These are phyloP conservation scores for Aureobasidium musti DNA, from an alignment of 2,329 filamentous ascomycete genomes.

Conservation along the genomic window DNA sequence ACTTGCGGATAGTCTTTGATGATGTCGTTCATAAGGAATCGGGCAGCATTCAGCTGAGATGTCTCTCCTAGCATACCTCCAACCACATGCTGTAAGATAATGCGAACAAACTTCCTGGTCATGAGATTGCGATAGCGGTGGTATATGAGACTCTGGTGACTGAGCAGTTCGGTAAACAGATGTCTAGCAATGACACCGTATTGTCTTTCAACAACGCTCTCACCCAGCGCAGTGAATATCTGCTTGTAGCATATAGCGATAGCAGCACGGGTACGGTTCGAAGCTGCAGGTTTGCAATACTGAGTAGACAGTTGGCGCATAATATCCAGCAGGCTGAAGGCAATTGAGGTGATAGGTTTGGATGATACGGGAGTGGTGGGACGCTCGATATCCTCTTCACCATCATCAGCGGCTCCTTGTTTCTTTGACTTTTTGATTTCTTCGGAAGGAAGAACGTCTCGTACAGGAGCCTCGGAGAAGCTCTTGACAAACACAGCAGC, in stretches of 20 bases:
- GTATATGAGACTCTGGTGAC: slow-evolving; percentile 71
- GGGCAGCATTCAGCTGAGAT: slow-evolving; percentile 80
- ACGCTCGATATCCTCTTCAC: slow-evolving; percentile 71
- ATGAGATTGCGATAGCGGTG: slow-evolving; percentile 87
- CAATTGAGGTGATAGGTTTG: slow-evolving; percentile 69
- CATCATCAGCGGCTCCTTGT: slow-evolving; percentile 61
- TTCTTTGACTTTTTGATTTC: slow-evolving; percentile 73
- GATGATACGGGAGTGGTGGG: slow-evolving; percentile 75
- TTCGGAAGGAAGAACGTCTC: slow-evolving; percentile 59
- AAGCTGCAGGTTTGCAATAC: slow-evolving; percentile 75
- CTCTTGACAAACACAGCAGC: slow-evolving; percentile 80
- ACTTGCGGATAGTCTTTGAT: slow-evolving; percentile 94
- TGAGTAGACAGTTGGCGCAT: slow-evolving; percentile 76
- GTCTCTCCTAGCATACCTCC: slow-evolving; percentile 84
- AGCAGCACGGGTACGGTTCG: slow-evolving; percentile 77
- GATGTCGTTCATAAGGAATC: slow-evolving; percentile 78
- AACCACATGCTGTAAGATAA: slow-evolving; percentile 80
- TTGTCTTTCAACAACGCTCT: slow-evolving; percentile 77
- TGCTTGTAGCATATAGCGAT: slow-evolving; percentile 86
- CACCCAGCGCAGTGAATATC: slow-evolving; percentile 74
- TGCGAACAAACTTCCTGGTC: slow-evolving; percentile 79
- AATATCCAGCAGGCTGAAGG: slow-evolving; percentile 74
- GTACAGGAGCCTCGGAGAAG: slow-evolving; percentile 64
- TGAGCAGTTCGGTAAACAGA: slow-evolving; percentile 76
- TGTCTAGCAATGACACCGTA: slow-evolving; percentile 81